Percentiles rank a stretch among this genome's conserved stretches.
Evolutionary conservation across 1,284 basidiomycete genomes (phyloP).

Genomic region (Psilocybe mexicana): DNA sequence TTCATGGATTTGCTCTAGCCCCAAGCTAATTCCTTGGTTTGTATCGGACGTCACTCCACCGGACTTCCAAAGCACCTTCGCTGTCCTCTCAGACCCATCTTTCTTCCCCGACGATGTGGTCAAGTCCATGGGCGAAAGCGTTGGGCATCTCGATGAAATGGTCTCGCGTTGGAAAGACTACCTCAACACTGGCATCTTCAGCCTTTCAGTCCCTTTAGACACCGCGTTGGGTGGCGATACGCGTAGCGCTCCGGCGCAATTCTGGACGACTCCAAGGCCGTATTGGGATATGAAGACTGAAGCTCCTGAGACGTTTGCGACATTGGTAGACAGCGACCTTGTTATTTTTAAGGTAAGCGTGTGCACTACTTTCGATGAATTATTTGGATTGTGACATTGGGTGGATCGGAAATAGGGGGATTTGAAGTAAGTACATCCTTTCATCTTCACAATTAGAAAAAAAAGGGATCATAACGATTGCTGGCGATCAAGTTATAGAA

Average conservation of each 20-base stretch:
- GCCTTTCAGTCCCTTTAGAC: slow-evolving; percentile 68
- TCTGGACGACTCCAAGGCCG: slow-evolving; percentile 85
- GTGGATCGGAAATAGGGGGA: slow-evolving; percentile 61
- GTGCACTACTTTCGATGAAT: slow-evolving; percentile 8
- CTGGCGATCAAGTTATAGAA: slow-evolving; percentile 63
- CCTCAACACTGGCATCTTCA: slow-evolving; percentile 70
- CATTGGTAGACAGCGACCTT: slow-evolving; percentile 67
- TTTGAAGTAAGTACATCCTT: slow-evolving; percentile 51
- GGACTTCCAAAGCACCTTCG: slow-evolving; percentile 66
- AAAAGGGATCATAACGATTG: neutral
- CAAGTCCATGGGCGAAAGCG: slow-evolving; percentile 17
- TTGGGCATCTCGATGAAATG: slow-evolving; percentile 57
- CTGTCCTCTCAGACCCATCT: slow-evolving; percentile 57
- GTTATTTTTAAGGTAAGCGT: slow-evolving; percentile 85
- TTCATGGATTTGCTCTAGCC: slow-evolving; percentile 46
- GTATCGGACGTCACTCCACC: slow-evolving; percentile 87
- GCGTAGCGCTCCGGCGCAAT: slow-evolving; percentile 46
- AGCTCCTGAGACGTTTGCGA: slow-evolving; percentile 59
- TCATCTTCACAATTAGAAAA: neutral
- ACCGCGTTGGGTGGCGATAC: slow-evolving; percentile 57
- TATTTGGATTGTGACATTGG: too few relatives aligned
- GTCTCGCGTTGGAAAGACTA: slow-evolving; percentile 76
- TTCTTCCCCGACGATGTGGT: slow-evolving; percentile 45
- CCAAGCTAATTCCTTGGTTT: slow-evolving; percentile 92
- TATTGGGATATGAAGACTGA: slow-evolving; percentile 78